Conservation (phyloP, 31 red algal species). For the Bonnemaisonia californica region DNA sequence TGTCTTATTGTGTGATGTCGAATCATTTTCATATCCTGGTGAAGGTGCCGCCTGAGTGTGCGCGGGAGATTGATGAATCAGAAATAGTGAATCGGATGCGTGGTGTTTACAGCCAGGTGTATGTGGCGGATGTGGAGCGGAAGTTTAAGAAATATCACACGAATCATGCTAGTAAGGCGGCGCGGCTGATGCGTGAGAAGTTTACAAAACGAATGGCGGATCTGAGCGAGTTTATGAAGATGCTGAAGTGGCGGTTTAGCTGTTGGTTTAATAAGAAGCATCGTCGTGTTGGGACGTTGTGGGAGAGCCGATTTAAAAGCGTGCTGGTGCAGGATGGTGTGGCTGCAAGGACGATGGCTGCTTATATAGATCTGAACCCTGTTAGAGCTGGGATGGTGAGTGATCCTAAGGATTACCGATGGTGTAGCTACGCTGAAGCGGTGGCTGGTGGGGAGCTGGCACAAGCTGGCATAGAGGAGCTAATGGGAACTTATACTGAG, state of each 20-base stretch:
- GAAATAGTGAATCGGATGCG: background rate
- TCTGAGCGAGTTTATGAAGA: constrained; percentile 28
- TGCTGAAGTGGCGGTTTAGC: constrained; percentile 31
- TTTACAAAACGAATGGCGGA: constrained; percentile 8
- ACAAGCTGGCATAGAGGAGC: too few species aligned
- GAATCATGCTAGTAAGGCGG: background rate
- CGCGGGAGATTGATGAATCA: background rate
- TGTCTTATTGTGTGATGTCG: constrained; percentile 22
- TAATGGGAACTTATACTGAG: too few species aligned
- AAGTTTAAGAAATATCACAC: background rate
- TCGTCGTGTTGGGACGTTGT: background rate
- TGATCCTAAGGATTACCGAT: constrained; percentile 21
- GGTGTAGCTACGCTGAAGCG: constrained; percentile 13
- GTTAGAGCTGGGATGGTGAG: constrained; percentile 19
- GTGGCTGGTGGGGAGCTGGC: background rate
- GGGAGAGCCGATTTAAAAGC: constrained; percentile 21
- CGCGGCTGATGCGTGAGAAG: background rate
- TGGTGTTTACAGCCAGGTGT: background rate
- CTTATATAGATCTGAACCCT: constrained; percentile 44
- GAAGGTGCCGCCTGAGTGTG: constrained; percentile 4
- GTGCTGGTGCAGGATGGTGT: constrained; percentile 21
- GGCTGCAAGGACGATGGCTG: constrained; percentile 8
- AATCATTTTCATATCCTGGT: constrained; percentile 41
- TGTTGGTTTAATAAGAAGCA: constrained; percentile 17
- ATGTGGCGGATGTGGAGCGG: background rate